Conservation (phyloP, 495 filamentous ascomycete genomes). For the Friedmanniomyces simplex region DNA sequence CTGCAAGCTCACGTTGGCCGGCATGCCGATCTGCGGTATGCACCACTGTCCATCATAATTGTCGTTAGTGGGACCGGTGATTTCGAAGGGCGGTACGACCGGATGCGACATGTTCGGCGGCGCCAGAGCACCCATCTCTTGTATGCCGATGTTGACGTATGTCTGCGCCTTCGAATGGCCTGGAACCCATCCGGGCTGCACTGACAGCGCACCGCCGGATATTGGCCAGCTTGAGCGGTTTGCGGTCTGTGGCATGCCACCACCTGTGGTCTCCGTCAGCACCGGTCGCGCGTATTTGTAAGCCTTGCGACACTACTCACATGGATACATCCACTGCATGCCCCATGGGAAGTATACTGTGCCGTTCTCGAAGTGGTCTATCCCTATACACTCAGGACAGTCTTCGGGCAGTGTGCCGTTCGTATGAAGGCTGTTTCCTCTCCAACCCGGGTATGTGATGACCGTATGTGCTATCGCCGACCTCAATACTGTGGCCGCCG, state of each 20-base stretch:
- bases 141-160: slow-evolving; percentile 86
- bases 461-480: slow-evolving; percentile 68
- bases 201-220: slow-evolving; percentile 67
- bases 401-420: slow-evolving; percentile 43
- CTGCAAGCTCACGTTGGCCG: slow-evolving; percentile 57
- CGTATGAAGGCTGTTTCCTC: slow-evolving; percentile 83
- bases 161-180: slow-evolving; percentile 78
- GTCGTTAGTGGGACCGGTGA: slow-evolving; percentile 69
- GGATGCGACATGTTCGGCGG: slow-evolving; percentile 83
- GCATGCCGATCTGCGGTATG: slow-evolving; percentile 81
- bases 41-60: slow-evolving; percentile 83
- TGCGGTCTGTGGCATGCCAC: slow-evolving; percentile 63
- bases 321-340: slow-evolving; percentile 98
- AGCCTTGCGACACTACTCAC: slow-evolving; percentile 44
- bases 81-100: slow-evolving; percentile 76
- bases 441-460: slow-evolving; percentile 86
- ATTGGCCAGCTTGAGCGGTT: slow-evolving; percentile 93
- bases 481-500: slow-evolving; percentile 26
- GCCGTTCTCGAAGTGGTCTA: slow-evolving; percentile 35
- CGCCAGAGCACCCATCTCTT: slow-evolving; percentile 44
- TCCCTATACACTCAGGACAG: slow-evolving; percentile 28
- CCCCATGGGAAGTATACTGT: slow-evolving; percentile 62
- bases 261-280: slow-evolving; percentile 39
- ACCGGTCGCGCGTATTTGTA: background rate
- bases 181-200: slow-evolving; percentile 93